phyloP scores from a whole-genome alignment of 192 early-diverging fungal species.

The Linnemannia exigua region DNA sequence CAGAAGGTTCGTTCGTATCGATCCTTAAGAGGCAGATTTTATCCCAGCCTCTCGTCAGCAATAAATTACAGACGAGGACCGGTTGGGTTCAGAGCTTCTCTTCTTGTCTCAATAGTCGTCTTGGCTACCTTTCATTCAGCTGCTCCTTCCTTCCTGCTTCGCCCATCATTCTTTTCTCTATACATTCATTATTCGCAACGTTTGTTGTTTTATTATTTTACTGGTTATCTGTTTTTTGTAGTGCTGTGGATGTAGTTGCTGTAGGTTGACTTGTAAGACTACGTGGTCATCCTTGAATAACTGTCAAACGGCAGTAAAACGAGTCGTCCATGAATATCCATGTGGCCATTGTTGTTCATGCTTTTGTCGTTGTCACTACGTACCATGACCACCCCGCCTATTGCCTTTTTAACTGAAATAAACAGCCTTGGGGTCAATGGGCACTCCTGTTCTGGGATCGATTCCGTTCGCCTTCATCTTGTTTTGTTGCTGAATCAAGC shows the following conservation, averaged over 20 bases:
- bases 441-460: slow-evolving; percentile 69
- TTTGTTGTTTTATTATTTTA: background rate
- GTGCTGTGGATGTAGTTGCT: background rate
- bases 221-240: slow-evolving; percentile 1
- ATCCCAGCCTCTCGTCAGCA: too few relatives aligned
- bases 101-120: background rate
- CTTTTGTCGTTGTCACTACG: too few relatives aligned
- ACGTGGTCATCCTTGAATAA: background rate
- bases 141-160: background rate
- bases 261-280: background rate
- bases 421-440: slow-evolving; percentile 70
- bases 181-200: background rate
- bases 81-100: too few relatives aligned
- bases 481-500: slow-evolving; percentile 67
- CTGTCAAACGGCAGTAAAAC: too few relatives aligned
- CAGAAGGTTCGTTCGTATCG: slow-evolving; percentile 11
- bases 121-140: background rate
- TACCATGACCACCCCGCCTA: too few relatives aligned
- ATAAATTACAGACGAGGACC: background rate
- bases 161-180: background rate
- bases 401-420: slow-evolving; percentile 57
- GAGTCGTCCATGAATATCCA: background rate
- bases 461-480: slow-evolving; percentile 71
- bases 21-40: too few relatives aligned
- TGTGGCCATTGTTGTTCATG: background rate